phyloP scores from a whole-genome alignment of 2,329 filamentous ascomycete species.

The Exophiala bonariae region DNA sequence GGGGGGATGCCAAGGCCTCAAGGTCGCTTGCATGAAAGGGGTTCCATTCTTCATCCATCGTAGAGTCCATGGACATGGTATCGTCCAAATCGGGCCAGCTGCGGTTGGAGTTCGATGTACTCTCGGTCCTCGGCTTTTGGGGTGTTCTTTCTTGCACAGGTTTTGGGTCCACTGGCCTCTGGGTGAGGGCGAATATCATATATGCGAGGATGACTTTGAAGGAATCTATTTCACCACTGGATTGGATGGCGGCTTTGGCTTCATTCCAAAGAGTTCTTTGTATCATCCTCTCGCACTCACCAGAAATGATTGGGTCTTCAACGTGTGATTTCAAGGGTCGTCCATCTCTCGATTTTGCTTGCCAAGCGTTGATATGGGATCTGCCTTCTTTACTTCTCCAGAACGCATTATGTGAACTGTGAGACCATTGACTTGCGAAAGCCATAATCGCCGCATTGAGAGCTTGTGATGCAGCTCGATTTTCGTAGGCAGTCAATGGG shows the following conservation, averaged over 20 bases:
- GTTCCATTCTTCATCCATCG: conserved; percentile 14
- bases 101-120: neutral
- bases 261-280: conserved; percentile 45
- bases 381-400: conserved; percentile 22
- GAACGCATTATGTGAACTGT: conserved; percentile 20
- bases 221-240: conserved; percentile 42
- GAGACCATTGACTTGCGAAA: conserved; percentile 45
- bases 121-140: no score
- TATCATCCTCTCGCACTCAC: conserved; percentile 34
- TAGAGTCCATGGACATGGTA: neutral
- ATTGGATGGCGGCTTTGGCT: conserved; percentile 40
- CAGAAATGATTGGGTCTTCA: conserved; percentile 7
- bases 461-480: conserved; percentile 39
- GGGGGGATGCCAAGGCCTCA: conserved; percentile 14
- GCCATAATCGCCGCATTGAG: conserved; percentile 45
- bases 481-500: conserved; percentile 37
- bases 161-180: conserved; percentile 36
- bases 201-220: conserved; percentile 47
- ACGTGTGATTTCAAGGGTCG: neutral
- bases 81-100: conserved; percentile 1
- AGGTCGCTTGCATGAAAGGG: conserved; percentile 15
- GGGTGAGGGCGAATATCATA: conserved; percentile 48
- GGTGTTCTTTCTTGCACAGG: no score
- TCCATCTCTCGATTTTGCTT: neutral
- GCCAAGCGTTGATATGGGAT: conserved; percentile 10